Percentiles rank a stretch among this genome's conserved stretches.
phyloP scores from a whole-genome alignment of 2,329 filamentous ascomycete species.

The Fusarium dimerum region DNA sequence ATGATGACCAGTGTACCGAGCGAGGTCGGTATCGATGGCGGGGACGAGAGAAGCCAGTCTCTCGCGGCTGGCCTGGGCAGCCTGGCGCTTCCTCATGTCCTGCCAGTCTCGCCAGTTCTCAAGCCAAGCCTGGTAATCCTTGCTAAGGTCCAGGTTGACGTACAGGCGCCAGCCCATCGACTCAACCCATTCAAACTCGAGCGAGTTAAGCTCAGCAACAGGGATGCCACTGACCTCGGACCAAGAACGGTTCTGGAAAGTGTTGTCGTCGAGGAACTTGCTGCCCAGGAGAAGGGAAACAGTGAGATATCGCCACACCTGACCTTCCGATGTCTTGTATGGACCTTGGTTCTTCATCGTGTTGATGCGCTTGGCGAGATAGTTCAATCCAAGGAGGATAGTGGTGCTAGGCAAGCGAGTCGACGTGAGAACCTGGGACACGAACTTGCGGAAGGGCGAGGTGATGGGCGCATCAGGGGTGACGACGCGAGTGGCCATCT shows the following conservation, averaged over 20 bases:
- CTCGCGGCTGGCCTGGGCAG: slow-evolving; percentile 50
- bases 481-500: slow-evolving; percentile 71
- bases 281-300: slow-evolving; percentile 83
- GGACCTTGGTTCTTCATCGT: slow-evolving; percentile 61
- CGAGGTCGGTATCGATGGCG: slow-evolving; percentile 46
- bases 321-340: slow-evolving; percentile 63
- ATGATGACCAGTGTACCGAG: slow-evolving; percentile 40
- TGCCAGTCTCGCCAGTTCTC: slow-evolving; percentile 62
- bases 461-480: slow-evolving; percentile 57
- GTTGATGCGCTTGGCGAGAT: slow-evolving; percentile 80
- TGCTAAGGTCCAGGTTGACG: slow-evolving; percentile 76
- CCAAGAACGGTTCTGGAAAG: slow-evolving; percentile 96
- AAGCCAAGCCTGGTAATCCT: slow-evolving; percentile 67
- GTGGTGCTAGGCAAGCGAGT: slow-evolving; percentile 89
- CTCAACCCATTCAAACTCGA: slow-evolving; percentile 86
- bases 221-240: slow-evolving; percentile 90
- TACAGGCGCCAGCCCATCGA: slow-evolving; percentile 84
- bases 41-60: slow-evolving; percentile 51
- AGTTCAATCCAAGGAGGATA: slow-evolving; percentile 87
- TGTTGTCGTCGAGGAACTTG: slow-evolving; percentile 97
- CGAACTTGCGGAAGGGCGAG: slow-evolving; percentile 84
- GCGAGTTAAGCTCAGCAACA: slow-evolving; percentile 78
- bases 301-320: slow-evolving; percentile 86
- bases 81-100: slow-evolving; percentile 55
- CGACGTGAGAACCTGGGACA: slow-evolving; percentile 85